Percentiles rank a stretch among this genome's conserved stretches.
Conservation (phyloP, 495 filamentous ascomycete species). For the Aspergillus sclerotiicarbonarius region DNA sequence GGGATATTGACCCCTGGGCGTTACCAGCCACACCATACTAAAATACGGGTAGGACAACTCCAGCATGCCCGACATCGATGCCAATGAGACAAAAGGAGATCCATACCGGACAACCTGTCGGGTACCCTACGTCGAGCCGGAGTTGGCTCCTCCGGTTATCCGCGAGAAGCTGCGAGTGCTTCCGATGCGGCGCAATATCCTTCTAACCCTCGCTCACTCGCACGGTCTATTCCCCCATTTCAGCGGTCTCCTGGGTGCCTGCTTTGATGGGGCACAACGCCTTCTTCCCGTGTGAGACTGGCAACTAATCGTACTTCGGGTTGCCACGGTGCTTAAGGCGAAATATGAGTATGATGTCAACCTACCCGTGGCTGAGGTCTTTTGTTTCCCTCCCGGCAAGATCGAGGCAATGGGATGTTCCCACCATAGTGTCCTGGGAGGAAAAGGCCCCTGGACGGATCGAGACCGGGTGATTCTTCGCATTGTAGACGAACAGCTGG, state of each 20-base stretch:
- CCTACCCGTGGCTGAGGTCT: slow-evolving; percentile 4
- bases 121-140: not conserved
- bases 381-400: slow-evolving; percentile 7
- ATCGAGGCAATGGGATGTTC: slow-evolving; percentile 3
- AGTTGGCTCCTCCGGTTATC: not conserved
- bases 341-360: slow-evolving; percentile 13
- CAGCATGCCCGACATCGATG: not conserved
- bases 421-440: not conserved
- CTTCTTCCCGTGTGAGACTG: slow-evolving; percentile 2
- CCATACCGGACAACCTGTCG: not conserved
- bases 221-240: not conserved
- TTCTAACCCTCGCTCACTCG: not conserved
- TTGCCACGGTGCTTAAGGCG: not conserved
- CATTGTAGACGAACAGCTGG: slow-evolving; percentile 13
- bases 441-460: slow-evolving; percentile 4
- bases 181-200: slow-evolving; percentile 7
- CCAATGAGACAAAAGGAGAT: not conserved
- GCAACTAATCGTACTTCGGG: slow-evolving; percentile 6
- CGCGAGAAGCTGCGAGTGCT: not conserved
- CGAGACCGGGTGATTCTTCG: slow-evolving; percentile 10
- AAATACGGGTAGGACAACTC: not conserved
- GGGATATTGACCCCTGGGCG: not conserved
- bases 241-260: slow-evolving; percentile 1
- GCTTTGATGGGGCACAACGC: slow-evolving; percentile 4
- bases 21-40: not conserved